phyloP scores from a whole-genome alignment of 495 filamentous ascomycete species.

The Hyphodiscus hymeniophilus region DNA sequence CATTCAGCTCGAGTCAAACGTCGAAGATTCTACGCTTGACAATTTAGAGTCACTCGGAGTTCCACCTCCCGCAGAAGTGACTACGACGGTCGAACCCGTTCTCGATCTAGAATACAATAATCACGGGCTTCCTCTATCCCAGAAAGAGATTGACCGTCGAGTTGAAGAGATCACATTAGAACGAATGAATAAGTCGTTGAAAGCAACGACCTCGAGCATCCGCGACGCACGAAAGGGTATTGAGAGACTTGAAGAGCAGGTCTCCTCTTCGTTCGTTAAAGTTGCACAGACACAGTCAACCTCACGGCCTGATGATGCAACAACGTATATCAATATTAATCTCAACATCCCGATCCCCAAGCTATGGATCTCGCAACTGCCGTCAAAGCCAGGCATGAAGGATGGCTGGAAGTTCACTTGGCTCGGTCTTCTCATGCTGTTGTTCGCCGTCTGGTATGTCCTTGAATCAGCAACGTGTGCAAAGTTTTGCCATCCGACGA shows the following conservation, averaged over 20 bases:
- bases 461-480: conserved; percentile 53
- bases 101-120: conserved; percentile 24
- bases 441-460: conserved; percentile 46
- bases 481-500: conserved; percentile 49
- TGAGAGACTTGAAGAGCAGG: conserved; percentile 52
- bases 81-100: conserved; percentile 7
- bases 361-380: conserved; percentile 36
- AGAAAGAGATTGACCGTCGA: conserved; percentile 31
- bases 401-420: conserved; percentile 40
- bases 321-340: conserved; percentile 19
- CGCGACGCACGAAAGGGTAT: conserved; percentile 59
- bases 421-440: conserved; percentile 42
- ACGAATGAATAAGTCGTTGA: conserved; percentile 50
- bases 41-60: conserved; percentile 12
- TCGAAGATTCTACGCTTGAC: conserved; percentile 48
- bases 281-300: too few species aligned
- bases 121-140: conserved; percentile 25
- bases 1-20: conserved; percentile 36
- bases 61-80: background rate
- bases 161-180: conserved; percentile 39
- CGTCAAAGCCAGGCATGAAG: background rate
- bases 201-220: conserved; percentile 53
- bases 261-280: conserved; percentile 24
- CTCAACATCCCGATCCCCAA: conserved; percentile 48
- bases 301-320: background rate